Evolutionary conservation across 345 rosid genomes (phyloP).

Genomic region (Salix exigua): DNA sequence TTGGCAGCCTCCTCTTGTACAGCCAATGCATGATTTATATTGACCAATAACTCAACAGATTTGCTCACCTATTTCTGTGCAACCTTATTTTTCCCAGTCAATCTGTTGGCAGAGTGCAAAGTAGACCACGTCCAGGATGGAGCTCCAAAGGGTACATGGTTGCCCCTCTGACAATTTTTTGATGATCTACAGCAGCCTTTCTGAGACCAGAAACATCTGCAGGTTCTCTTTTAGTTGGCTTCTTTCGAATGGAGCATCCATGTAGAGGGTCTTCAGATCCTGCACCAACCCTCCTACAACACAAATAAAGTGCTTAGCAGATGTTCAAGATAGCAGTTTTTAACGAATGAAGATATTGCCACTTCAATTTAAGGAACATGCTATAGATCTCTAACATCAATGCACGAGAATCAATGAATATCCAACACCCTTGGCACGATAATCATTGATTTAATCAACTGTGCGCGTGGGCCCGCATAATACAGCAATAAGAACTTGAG

Average conservation of each 20-base stretch:
- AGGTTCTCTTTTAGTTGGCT: slow-evolving; percentile 37
- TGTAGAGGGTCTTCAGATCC: slow-evolving; percentile 52
- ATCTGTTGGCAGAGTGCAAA: slow-evolving; percentile 46
- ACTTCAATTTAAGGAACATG: background rate
- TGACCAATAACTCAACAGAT: slow-evolving; percentile 8
- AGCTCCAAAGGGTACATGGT: slow-evolving; percentile 67
- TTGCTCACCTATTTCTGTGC: background rate
- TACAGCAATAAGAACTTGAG: background rate
- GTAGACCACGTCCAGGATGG: slow-evolving; percentile 64
- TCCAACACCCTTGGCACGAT: background rate
- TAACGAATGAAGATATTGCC: background rate
- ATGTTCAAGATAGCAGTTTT: slow-evolving; percentile 2
- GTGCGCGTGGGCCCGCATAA: no score
- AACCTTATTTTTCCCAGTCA: slow-evolving; percentile 10
- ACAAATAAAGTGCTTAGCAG: background rate
- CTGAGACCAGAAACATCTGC: slow-evolving; percentile 30
- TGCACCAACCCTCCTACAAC: slow-evolving; percentile 67
- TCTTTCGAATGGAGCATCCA: slow-evolving; percentile 52
- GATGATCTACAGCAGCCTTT: slow-evolving; percentile 51
- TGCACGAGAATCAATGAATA: background rate
- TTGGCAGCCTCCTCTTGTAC: background rate
- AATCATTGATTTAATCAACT: background rate
- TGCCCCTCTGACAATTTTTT: slow-evolving; percentile 48
- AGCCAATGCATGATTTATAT: background rate
- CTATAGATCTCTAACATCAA: background rate